Base-by-base conservation (phyloP, 2,329 filamentous ascomycete species). In the Gyromitra esculenta region DNA sequence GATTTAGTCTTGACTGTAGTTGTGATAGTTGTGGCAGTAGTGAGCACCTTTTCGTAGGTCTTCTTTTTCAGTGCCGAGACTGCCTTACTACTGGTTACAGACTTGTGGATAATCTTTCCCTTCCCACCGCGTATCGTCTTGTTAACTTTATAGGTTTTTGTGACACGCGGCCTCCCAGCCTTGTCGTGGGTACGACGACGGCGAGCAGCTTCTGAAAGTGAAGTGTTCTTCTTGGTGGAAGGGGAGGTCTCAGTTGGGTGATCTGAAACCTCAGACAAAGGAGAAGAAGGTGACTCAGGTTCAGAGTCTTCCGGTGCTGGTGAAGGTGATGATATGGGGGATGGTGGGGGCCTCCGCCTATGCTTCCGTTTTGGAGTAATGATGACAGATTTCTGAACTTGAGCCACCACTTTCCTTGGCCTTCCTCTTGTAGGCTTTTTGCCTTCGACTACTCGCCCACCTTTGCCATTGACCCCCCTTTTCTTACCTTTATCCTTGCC, bases 81-180 rank as follows among this genome's bases (percentile, higher is more conserved):
- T 25, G 72, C 50, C 18, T 50, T 65, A 41, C 65, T 75, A 21
- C 59, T 75, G 5, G 72, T 75, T 45, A 75, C 59, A 21, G 72
- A 70, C 50, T 75, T 75, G 7, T 56, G 64, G 18, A 75, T 75
- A 70, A 48, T 4, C 37, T 74, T 77, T 35, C 66, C 65, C 43
- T 56, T 77, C 48, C 66, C 72, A 37, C 70, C 75, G 1, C 75
- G 75, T 74, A 79, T 79, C 13, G 78, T 79, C 66, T 79, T 79
- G 37, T 73, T 73, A 35, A 79, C 65, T 57, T 79, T 79, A 21
- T 79, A 79, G 18, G 78, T 79, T 62, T 56, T 73, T 25, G 75
- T 78, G 11, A 76, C 56, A 37, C 77, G 75, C 5, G 68, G 65
- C 13, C 77, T 76, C 1, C 75, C 75, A 43, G 64, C 71, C 15